Percentiles rank a stretch among this genome's conserved stretches.
phyloP scores from a whole-genome alignment of 2,329 filamentous ascomycete genomes.

The Clonostachys sp. region DNA sequence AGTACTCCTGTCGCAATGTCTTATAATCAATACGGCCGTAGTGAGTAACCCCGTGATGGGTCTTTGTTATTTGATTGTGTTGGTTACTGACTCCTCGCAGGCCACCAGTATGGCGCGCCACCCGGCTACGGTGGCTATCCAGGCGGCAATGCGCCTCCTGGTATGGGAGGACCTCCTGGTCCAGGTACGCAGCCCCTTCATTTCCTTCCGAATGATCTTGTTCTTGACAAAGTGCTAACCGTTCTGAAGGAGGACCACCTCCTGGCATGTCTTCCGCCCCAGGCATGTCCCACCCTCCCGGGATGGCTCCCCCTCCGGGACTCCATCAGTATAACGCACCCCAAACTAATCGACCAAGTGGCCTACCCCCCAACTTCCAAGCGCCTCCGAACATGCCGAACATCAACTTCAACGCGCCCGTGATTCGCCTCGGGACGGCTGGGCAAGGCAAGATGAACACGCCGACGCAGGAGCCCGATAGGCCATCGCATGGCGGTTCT shows the following conservation, averaged over 20 bases:
- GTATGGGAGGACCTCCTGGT: slow-evolving; percentile 75
- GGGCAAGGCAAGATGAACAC: slow-evolving; percentile 58
- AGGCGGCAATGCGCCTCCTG: slow-evolving; percentile 52
- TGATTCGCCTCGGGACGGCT: slow-evolving; percentile 81
- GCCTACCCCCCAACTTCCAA: slow-evolving; percentile 80
- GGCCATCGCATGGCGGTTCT: slow-evolving; percentile 15
- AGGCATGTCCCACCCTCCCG: slow-evolving; percentile 64
- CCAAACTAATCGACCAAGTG: slow-evolving; percentile 75
- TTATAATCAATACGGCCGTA: slow-evolving; percentile 59
- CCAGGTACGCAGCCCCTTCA: slow-evolving; percentile 56
- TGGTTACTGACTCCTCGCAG: slow-evolving; percentile 2
- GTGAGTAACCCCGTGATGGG: slow-evolving; percentile 23
- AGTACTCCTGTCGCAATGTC: slow-evolving; percentile 32
- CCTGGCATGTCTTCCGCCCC: slow-evolving; percentile 78
- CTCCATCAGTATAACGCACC: slow-evolving; percentile 70
- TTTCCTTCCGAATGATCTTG: slow-evolving; percentile 7
- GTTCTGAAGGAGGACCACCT: slow-evolving; percentile 54
- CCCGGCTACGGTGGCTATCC: slow-evolving; percentile 71
- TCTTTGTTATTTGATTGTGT: background rate
- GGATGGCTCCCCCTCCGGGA: slow-evolving; percentile 30
- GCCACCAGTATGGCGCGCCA: slow-evolving; percentile 66
- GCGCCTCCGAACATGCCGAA: slow-evolving; percentile 89
- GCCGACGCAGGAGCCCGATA: slow-evolving; percentile 38
- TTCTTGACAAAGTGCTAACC: background rate
- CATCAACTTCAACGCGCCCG: slow-evolving; percentile 96